Conservation (phyloP, 1,284 basidiomycete genomes). For the Cutaneotrichosporon spelunceum region DNA sequence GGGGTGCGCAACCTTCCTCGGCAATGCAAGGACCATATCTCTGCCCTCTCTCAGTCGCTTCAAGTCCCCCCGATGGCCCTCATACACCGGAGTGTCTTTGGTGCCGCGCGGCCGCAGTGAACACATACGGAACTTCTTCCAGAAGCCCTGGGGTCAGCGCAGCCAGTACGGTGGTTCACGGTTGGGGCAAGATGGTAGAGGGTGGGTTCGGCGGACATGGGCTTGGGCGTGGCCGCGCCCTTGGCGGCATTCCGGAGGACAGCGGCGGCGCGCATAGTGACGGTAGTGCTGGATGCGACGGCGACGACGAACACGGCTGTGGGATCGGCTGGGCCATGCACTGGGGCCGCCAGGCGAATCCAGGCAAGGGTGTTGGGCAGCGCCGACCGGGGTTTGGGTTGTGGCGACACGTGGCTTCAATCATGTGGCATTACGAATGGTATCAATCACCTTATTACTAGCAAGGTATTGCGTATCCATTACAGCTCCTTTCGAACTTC, state of each 20-base stretch:
- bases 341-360: not conserved
- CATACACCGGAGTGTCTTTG: not conserved
- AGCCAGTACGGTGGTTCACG: constrained; percentile 47
- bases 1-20: no score
- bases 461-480: no score
- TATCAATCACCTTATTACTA: no score
- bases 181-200: constrained; percentile 81
- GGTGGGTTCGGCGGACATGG: constrained; percentile 67
- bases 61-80: not conserved
- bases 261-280: constrained; percentile 26
- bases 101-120: not conserved
- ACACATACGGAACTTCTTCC: constrained; percentile 85
- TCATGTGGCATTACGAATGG: no score
- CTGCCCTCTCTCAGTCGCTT: not conserved
- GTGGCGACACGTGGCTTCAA: no score
- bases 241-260: constrained; percentile 39
- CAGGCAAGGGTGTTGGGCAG: no score
- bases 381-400: no score
- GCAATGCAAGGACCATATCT: no score
- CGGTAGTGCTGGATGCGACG: not conserved
- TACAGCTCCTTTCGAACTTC: no score
- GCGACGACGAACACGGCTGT: not conserved
- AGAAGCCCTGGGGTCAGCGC: constrained; percentile 60
- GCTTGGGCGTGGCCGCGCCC: constrained; percentile 40
- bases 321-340: not conserved